A percentile compares a stretch with the other conserved stretches of the same genome.
phyloP scores from a whole-genome alignment of 768 basidiomycete genomes.

The Mrakia frigida region DNA sequence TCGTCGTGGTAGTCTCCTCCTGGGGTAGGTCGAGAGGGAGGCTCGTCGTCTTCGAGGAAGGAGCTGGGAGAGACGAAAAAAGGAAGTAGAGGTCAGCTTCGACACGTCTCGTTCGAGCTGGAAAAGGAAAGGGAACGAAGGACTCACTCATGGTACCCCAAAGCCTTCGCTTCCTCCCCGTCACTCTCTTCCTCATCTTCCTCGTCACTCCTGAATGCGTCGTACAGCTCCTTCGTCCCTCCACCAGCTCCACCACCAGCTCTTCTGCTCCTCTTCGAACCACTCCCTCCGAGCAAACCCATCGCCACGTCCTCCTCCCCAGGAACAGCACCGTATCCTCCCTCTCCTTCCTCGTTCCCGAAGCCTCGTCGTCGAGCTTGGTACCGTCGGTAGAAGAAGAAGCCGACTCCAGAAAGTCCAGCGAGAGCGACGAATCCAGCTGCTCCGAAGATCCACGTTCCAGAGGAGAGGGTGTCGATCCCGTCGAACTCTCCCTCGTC shows the following conservation, averaged over 20 bases:
- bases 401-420: conserved; percentile 55
- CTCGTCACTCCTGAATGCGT: conserved; percentile 79
- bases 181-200: conserved; percentile 66
- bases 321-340: conserved; percentile 42
- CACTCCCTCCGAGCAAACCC: conserved; percentile 56
- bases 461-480: conserved; percentile 54
- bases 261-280: conserved; percentile 43
- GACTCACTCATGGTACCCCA: conserved; percentile 33
- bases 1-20: background rate
- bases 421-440: conserved; percentile 73
- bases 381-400: conserved; percentile 75
- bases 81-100: background rate
- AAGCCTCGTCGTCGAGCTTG: conserved; percentile 42
- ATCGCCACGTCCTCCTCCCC: conserved; percentile 65
- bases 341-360: conserved; percentile 51
- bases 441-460: conserved; percentile 85
- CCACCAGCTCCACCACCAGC: conserved; percentile 44
- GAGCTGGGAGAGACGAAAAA: background rate
- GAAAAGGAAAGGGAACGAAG: background rate
- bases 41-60: conserved; percentile 32
- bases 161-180: conserved; percentile 32
- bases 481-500: conserved; percentile 43
- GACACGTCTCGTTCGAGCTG: background rate
- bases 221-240: conserved; percentile 84
- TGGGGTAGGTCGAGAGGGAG: conserved; percentile 1